Percentiles rank a stretch among this genome's conserved stretches.
These are phyloP conservation scores for Canariomyces notabilis DNA, from an alignment of 2,329 filamentous ascomycete species.

Conservation along the genomic window DNA sequence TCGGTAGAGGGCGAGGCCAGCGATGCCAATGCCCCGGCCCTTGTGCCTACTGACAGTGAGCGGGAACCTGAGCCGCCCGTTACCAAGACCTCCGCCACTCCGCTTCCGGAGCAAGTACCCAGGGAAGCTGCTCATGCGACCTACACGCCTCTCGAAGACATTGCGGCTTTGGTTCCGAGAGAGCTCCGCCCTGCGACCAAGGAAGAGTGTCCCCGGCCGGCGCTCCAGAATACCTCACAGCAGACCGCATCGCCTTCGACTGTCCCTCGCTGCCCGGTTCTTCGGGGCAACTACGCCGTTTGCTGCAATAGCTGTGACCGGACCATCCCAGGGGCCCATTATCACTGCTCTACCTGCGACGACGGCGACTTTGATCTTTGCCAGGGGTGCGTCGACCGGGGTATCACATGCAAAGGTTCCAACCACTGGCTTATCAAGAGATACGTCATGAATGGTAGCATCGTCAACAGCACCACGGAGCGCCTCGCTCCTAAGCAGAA, in stretches of 20 bases:
- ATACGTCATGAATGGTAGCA: conserved; percentile 68
- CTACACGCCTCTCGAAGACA: conserved; percentile 17
- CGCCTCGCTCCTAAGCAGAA: conserved; percentile 63
- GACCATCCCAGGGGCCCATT: conserved; percentile 76
- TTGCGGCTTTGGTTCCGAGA: too few relatives aligned
- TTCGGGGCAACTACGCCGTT: conserved; percentile 62
- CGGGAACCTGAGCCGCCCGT: conserved; percentile 21
- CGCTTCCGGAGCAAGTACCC: conserved; percentile 14
- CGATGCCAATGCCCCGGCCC: conserved; percentile 29
- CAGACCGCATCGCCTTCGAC: neutral
- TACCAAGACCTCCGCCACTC: conserved; percentile 18
- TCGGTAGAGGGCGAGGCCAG: conserved; percentile 16
- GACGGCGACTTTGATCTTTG: conserved; percentile 94
- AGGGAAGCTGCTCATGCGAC: neutral
- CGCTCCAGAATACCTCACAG: neutral
- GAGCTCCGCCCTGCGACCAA: neutral
- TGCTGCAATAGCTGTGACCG: conserved; percentile 89
- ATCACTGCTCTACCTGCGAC: conserved; percentile 91
- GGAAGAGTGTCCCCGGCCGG: neutral
- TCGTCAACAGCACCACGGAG: conserved; percentile 83
- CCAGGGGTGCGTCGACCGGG: conserved; percentile 67
- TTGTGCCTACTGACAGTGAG: conserved; percentile 17
- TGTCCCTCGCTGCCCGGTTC: conserved; percentile 15
- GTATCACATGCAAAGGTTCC: conserved; percentile 70
- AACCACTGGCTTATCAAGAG: conserved; percentile 96